Evolutionary conservation across 345 rosid genomes (phyloP), one percentile per base, ranked within the genome.

Genomic region (Ceriops tagal): DNA sequence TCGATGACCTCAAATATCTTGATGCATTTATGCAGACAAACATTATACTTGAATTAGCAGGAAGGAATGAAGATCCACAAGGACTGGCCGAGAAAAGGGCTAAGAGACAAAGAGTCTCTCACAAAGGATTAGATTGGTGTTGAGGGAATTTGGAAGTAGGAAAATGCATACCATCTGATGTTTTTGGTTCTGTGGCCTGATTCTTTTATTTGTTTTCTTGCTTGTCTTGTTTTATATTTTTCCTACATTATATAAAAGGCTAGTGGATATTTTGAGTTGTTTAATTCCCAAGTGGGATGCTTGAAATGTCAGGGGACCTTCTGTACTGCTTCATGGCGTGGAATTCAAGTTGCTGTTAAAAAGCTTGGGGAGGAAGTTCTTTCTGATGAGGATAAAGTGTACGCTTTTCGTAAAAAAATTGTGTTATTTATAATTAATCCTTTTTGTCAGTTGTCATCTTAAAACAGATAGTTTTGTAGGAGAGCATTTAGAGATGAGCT

Each of bases 281-380:
- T 64, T n/a, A 30, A 28, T 62, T 32, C 60, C 56, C 27, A 47
- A 73, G 27, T 58, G n/a, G 63, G 49, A 22, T 64, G 68, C 27
- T 16, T 69, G 53, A 58, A 15, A 61, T 81, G 61, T 60, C 57
- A 91, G 99, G 97, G 98, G 71, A 93, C 98, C 65, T 93, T 83
- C 62, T 71, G 84, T 58, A 75, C 78, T 61, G 96, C 92, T 73
- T 83, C 83, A 47, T 95, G 99, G 99, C 93, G 93, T 63, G 99
- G 99, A n/a, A 95, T 85, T 67, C 65, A 88, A 79, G 96, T 95
- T 69, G 99, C 97, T 24, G 96, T 92, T 58, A 95, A 95, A 72
- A 89, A 62, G 79, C 91, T 95, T 39, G 82, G 75, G n/a, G 99
- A 89, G 67, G 84, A 88, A 71, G 90, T 95, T 65, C 53, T 84